These are phyloP conservation scores for Protomyces pachydermus DNA, from an alignment of 1,139 yeast genomes.

Conservation along the genomic window DNA sequence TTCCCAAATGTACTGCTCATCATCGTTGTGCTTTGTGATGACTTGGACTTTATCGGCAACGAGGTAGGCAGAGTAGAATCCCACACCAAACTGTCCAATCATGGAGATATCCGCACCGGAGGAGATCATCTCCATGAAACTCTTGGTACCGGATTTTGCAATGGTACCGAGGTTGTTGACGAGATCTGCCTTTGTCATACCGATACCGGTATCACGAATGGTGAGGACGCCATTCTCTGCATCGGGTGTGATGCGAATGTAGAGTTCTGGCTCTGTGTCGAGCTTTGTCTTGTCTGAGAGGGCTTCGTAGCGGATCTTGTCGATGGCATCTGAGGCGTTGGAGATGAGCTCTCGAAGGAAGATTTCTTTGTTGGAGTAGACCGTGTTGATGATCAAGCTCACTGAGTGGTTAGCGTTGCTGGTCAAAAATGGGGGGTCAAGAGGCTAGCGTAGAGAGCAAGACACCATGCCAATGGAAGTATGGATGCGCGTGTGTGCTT, in stretches of 20 bases:
- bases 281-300: conserved; percentile 85
- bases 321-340: conserved; percentile 93
- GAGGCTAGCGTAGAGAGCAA: background rate
- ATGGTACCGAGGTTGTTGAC: conserved; percentile 99
- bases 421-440: background rate
- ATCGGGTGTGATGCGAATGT: conserved; percentile 93
- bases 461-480: background rate
- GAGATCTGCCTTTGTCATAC: conserved; percentile 94
- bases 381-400: conserved; percentile 99
- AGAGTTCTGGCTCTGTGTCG: conserved; percentile 93
- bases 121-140: conserved; percentile 97
- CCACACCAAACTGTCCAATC: conserved; percentile 99
- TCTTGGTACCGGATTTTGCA: conserved; percentile 99
- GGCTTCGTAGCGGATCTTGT: conserved; percentile 96
- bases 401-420: conserved; percentile 79
- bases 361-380: conserved; percentile 98
- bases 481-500: background rate
- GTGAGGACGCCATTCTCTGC: conserved; percentile 92
- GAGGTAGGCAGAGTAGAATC: conserved; percentile 98
- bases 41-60: conserved; percentile 99
- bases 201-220: conserved; percentile 99
- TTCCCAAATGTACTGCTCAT: conserved; percentile 99
- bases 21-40: conserved; percentile 96
- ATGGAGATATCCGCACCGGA: conserved; percentile 99
- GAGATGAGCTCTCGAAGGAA: conserved; percentile 98